Evolutionary conservation across 345 rosid genomes (phyloP).

Genomic region (Geranium brycei): DNA sequence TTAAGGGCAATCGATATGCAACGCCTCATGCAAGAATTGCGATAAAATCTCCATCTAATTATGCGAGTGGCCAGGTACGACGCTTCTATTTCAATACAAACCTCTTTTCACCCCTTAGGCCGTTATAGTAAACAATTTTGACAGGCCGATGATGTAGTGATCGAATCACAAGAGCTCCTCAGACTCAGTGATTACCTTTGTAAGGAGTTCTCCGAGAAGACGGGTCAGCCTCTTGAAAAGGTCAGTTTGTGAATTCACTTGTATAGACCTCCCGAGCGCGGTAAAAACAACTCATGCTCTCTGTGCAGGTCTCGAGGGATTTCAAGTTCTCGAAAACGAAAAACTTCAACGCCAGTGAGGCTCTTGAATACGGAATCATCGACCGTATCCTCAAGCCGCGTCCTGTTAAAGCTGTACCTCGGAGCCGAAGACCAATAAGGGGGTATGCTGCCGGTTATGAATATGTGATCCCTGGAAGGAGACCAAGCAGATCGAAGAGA

Average conservation of each 20-base stretch:
- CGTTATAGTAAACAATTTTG: slow-evolving; percentile 3
- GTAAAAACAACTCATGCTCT: not conserved
- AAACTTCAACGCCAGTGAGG: slow-evolving; percentile 58
- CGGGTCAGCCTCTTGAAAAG: slow-evolving; percentile 72
- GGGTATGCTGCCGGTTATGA: too few species aligned
- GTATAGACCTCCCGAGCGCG: not conserved
- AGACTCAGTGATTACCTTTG: slow-evolving; percentile 67
- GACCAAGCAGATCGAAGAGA: too few species aligned
- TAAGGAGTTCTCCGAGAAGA: slow-evolving; percentile 59
- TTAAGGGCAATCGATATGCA: slow-evolving; percentile 55
- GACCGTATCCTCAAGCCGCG: slow-evolving; percentile 66
- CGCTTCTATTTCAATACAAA: not conserved
- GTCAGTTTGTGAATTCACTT: slow-evolving; percentile 21
- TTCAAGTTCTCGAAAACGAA: slow-evolving; percentile 33
- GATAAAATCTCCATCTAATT: slow-evolving; percentile 57
- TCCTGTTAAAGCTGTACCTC: not conserved
- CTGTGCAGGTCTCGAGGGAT: slow-evolving; percentile 48
- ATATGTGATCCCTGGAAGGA: too few species aligned
- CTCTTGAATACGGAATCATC: slow-evolving; percentile 68
- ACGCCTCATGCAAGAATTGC: slow-evolving; percentile 65
- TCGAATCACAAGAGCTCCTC: slow-evolving; percentile 73
- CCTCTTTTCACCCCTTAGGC: not conserved
- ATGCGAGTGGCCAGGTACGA: slow-evolving; percentile 78
- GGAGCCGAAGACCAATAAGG: too few species aligned
- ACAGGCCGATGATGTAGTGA: slow-evolving; percentile 70